Evolutionary conservation across 495 filamentous ascomycete genomes (phyloP).

Genomic region (Melanomma pulvis-pyrius): DNA sequence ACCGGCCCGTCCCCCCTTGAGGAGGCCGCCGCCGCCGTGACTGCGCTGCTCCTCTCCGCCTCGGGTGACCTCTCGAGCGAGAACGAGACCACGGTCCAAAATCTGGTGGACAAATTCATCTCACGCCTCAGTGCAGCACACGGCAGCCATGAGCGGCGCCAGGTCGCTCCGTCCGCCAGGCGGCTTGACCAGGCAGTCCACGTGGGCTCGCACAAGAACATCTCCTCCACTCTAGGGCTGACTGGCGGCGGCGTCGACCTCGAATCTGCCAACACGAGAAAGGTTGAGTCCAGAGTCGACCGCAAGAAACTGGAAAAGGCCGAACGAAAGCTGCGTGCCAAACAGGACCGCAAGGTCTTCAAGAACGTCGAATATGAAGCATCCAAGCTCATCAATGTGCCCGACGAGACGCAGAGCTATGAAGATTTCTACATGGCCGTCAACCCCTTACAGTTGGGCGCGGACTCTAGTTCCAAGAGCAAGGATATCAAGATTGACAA

Average conservation of each 20-base stretch:
- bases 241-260: slow-evolving; percentile 84
- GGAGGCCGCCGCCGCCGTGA: slow-evolving; percentile 83
- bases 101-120: slow-evolving; percentile 89
- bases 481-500: slow-evolving; percentile 99
- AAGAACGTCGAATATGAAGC: slow-evolving; percentile 98
- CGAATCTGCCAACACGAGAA: slow-evolving; percentile 85
- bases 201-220: slow-evolving; percentile 88
- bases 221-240: slow-evolving; percentile 91
- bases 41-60: slow-evolving; percentile 84
- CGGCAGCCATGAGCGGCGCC: slow-evolving; percentile 69
- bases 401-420: slow-evolving; percentile 86
- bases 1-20: slow-evolving; percentile 70
- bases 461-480: slow-evolving; percentile 73
- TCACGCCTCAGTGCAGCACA: slow-evolving; percentile 73
- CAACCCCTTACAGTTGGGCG: slow-evolving; percentile 89
- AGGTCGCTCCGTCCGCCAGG: slow-evolving; percentile 73
- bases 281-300: slow-evolving; percentile 97
- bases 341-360: slow-evolving; percentile 97
- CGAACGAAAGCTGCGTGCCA: slow-evolving; percentile 94
- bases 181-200: slow-evolving; percentile 94
- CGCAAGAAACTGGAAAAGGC: slow-evolving; percentile 99
- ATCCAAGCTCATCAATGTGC: slow-evolving; percentile 81
- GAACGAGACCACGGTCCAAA: slow-evolving; percentile 75
- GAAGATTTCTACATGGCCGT: slow-evolving; percentile 99
- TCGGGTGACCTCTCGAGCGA: slow-evolving; percentile 73